Evolutionary conservation across 1,139 yeast genomes (phyloP), one percentile per base, ranked within the genome.

Genomic region (Lodderomyces pseudojiufengensis): DNA sequence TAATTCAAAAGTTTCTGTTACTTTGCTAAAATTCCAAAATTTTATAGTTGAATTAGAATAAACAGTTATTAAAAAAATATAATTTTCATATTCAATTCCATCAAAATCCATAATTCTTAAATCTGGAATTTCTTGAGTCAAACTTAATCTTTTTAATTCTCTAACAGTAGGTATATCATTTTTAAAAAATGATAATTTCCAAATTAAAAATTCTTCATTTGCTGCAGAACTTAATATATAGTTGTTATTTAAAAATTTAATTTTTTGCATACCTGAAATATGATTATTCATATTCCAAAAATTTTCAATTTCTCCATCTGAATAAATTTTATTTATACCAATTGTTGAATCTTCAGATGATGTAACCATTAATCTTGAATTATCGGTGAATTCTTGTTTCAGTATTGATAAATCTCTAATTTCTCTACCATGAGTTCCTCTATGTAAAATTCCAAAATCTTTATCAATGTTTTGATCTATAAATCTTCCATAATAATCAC

Each of bases 261-360:
- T 70, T 32, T 76, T 72, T 54, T 90, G 97, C 37, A 92, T 61
- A 0, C 97, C 97, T 1, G 97, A 86, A 3, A 87, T 82, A 55
- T 92, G 98, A 41, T 78, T 76, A 52, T 90, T 76, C 55, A 82
- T 70, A 2, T 83, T 73, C 81, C 92, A 80, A 31, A 61, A 61
- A 24, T 69, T 70, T 4, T 52, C 49, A 3, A 80, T 46, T 0
- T 47, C 46, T 1, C 86, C 85, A 23, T 51, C 44, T 0, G 47
- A 32, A 26, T 55, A 48, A 2, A 86, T 40, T 16, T 65, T 63
- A 1, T 82, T 75, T 15, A 90, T 47, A 41, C 79, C 72, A 4
- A 92, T 63, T 1, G 87, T 76, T 0, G 97, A 84, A 52, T 92
- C 98, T 56, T 92, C 98, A 0, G 96, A 81, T 2, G 90, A 97